These are phyloP conservation scores for Scedosporium boydii DNA, from an alignment of 2,329 filamentous ascomycete species.

Conservation along the genomic window DNA sequence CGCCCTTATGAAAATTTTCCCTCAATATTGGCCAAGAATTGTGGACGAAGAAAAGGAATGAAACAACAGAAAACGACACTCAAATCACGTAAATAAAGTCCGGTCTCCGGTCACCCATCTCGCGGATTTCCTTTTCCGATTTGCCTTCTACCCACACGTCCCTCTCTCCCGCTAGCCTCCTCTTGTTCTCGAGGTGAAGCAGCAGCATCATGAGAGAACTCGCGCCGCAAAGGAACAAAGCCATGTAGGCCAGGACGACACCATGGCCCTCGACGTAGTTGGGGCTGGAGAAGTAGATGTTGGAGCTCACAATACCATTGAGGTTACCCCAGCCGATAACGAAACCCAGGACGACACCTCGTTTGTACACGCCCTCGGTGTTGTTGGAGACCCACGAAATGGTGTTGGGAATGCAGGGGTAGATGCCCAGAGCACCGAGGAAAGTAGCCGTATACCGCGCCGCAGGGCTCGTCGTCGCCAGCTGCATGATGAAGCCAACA, in stretches of 20 bases:
- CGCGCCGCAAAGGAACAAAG: conserved; percentile 53
- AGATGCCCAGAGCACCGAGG: conserved; percentile 61
- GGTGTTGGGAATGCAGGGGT: conserved; percentile 61
- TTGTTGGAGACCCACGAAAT: conserved; percentile 66
- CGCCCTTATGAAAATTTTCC: neutral
- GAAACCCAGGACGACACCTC: conserved; percentile 63
- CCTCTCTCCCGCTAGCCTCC: conserved; percentile 43
- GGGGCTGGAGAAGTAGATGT: conserved; percentile 45
- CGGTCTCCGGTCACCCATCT: conserved; percentile 43
- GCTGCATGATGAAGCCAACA: conserved; percentile 55
- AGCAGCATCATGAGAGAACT: conserved; percentile 51
- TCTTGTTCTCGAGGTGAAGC: conserved; percentile 49
- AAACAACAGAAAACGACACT: neutral
- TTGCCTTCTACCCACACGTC: conserved; percentile 48
- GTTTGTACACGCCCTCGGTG: conserved; percentile 48
- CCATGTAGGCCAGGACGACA: conserved; percentile 54
- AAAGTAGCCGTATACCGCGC: conserved; percentile 62
- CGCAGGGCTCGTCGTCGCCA: conserved; percentile 40
- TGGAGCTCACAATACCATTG: conserved; percentile 58
- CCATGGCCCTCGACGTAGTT: conserved; percentile 43
- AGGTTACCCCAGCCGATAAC: conserved; percentile 73
- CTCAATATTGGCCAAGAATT: neutral
- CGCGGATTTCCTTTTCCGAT: conserved; percentile 41
- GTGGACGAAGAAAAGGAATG: neutral
- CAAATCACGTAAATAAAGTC: conserved; percentile 24